These are phyloP conservation scores for Coniochaeta sp. DNA, from an alignment of 2,329 filamentous ascomycete genomes.

Conservation along the genomic window DNA sequence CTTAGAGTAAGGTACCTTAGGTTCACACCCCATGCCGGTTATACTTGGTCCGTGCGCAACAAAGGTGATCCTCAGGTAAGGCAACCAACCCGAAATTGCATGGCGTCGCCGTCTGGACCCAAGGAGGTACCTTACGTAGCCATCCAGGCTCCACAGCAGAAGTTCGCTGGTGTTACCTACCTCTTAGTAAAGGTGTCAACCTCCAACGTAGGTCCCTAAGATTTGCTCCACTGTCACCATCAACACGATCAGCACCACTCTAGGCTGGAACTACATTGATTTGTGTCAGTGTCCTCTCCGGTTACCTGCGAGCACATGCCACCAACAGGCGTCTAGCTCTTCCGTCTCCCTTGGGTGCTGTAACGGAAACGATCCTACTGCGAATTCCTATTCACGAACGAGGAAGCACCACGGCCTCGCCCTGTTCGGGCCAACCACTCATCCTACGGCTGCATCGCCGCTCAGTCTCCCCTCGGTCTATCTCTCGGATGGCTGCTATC, in stretches of 20 bases:
- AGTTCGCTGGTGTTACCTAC: neutral
- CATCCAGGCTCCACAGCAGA: neutral
- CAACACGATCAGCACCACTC: neutral
- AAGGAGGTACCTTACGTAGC: too few relatives aligned
- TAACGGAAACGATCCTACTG: neutral
- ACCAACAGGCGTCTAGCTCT: neutral
- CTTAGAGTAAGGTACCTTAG: too few relatives aligned
- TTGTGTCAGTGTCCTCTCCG: neutral
- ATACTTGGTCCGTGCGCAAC: too few relatives aligned
- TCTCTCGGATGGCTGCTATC: slow-evolving; percentile 28
- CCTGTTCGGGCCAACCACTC: neutral
- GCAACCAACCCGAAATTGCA: too few relatives aligned
- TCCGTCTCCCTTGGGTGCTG: neutral
- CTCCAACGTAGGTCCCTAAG: neutral
- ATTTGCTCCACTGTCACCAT: neutral
- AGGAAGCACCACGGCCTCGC: neutral
- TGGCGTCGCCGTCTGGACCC: too few relatives aligned
- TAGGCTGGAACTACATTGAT: neutral
- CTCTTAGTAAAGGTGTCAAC: neutral
- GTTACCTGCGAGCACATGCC: neutral
- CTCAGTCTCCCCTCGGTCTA: neutral
- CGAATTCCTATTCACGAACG: neutral
- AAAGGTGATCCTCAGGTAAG: too few relatives aligned
- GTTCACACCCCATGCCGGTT: too few relatives aligned
- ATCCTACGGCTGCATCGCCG: neutral